phyloP scores from a whole-genome alignment of 1,284 basidiomycete species.

The Omphalotus olearius region DNA sequence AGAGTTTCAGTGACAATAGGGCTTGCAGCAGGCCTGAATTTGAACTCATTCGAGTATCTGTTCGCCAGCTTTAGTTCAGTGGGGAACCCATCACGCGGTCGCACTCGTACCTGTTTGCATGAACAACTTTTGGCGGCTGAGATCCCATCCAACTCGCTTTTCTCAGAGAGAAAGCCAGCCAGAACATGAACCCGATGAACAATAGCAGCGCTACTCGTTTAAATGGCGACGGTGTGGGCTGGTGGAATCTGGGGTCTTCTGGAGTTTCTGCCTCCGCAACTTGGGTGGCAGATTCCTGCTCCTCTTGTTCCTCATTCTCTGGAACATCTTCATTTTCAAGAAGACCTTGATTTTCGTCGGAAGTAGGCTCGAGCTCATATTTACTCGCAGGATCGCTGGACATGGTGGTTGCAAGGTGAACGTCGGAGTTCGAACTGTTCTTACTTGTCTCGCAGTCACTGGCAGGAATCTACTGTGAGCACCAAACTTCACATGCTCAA shows the following conservation, averaged over 20 bases:
- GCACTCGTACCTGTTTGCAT: slow-evolving; percentile 42
- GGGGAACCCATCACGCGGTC: too few species aligned
- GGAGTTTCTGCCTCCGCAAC: slow-evolving; percentile 3
- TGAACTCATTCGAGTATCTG: slow-evolving; percentile 63
- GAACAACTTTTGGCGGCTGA: slow-evolving; percentile 34
- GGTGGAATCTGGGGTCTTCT: slow-evolving; percentile 39
- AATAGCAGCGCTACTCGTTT: slow-evolving; percentile 44
- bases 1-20: slow-evolving; percentile 62
- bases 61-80: not conserved
- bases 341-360: slow-evolving; percentile 1
- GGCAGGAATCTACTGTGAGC: too few species aligned
- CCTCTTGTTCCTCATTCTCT: not conserved
- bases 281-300: not conserved
- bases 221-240: slow-evolving; percentile 39
- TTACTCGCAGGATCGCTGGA: too few species aligned
- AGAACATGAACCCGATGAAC: slow-evolving; percentile 38
- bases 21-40: slow-evolving; percentile 63
- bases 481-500: too few species aligned
- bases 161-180: slow-evolving; percentile 35
- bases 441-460: too few species aligned
- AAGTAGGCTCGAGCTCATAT: not conserved
- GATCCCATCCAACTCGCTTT: slow-evolving; percentile 15
- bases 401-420: too few species aligned
- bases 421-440: too few species aligned
- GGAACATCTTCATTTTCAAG: slow-evolving; percentile 1